A percentile compares a stretch with the other conserved stretches of the same genome.
These are phyloP conservation scores for Penicillium paradoxum DNA, from an alignment of 495 filamentous ascomycete species.

Conservation along the genomic window DNA sequence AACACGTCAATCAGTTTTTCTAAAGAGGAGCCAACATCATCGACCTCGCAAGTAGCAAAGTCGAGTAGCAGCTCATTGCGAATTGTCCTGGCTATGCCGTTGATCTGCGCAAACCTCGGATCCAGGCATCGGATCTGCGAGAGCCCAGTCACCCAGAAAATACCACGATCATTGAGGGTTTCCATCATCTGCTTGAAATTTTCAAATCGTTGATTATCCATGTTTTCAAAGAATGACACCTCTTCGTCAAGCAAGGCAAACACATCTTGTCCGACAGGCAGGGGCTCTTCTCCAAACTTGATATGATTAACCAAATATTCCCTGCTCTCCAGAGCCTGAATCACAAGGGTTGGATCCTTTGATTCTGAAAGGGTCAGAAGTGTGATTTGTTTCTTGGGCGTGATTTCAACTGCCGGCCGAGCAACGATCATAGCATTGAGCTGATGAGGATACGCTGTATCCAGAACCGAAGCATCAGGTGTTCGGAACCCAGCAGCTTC, in stretches of 20 bases:
- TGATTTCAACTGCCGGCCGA: neutral
- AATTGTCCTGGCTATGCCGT: constrained; percentile 39
- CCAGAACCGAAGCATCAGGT: constrained; percentile 24
- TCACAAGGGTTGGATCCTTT: neutral
- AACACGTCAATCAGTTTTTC: constrained; percentile 18
- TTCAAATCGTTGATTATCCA: constrained; percentile 13
- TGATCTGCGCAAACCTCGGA: constrained; percentile 30
- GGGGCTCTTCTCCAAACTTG: constrained; percentile 14
- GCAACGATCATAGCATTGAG: constrained; percentile 30
- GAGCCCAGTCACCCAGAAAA: constrained; percentile 34
- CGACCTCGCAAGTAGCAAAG: constrained; percentile 42
- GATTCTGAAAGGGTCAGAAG: neutral
- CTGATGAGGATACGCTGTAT: constrained; percentile 29
- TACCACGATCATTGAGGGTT: neutral
- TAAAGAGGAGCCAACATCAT: constrained; percentile 11
- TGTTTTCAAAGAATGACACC: constrained; percentile 31
- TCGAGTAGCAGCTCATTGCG: constrained; percentile 36
- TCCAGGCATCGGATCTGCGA: constrained; percentile 33
- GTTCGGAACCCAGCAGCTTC: constrained; percentile 27
- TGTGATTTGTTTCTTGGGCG: neutral
- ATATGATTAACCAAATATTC: constrained; percentile 18
- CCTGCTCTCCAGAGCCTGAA: neutral
- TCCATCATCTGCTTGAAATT: constrained; percentile 16
- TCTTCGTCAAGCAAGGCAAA: constrained; percentile 32
- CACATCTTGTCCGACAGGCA: constrained; percentile 25